Base-by-base conservation (phyloP, 1,139 yeast genomes). In the Pneumocystis jirovecii region DNA sequence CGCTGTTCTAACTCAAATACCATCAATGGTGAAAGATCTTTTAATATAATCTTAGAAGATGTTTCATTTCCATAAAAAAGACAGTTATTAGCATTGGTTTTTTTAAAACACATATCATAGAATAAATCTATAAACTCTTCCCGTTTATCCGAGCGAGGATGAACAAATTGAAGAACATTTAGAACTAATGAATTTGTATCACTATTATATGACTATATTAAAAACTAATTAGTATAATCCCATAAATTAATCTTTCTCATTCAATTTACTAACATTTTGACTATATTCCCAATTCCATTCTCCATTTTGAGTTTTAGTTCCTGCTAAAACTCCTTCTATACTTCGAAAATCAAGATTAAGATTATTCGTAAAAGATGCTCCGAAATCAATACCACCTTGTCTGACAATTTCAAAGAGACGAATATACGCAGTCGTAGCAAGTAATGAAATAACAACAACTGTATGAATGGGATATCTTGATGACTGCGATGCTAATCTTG, bases 351-450 rank as follows among this genome's bases (percentile, higher is more conserved):
- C n/a, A 31, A 62, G 19, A 64, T 35, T 5, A 64, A 50, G 44
- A 66, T 60, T n/a, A 66, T 60, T 19, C 73, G 40, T 73, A 71
- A 70, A 74, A 73, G 63, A 39, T 74, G 76, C 12, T 66, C 66
- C 25, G 69, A 69, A 6, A 64, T 61, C 17, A 66, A 64, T 40
- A 10, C 57, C 57, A 8, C 64, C 68, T 21, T 65, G 64, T 31
- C 65, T 63, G 72, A 89, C 88, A 70, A 87, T 86, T 73, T 89
- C 96, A 59, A 90, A 86, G 29, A 89, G 83, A 21, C 93, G 83
- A 70, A 89, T 81, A 75, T 89, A 93, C 15, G 95, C 89, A 66
- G 87, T 78, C 10, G 96, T 86, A 1, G 96, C 95, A 67, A 89
- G 76, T 66, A 89, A 77, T 39, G 95, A 82, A 21, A 91, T 83